Evolutionary conservation across 441 rosid genomes (phyloP).

Genomic region (Breynia disticha): DNA sequence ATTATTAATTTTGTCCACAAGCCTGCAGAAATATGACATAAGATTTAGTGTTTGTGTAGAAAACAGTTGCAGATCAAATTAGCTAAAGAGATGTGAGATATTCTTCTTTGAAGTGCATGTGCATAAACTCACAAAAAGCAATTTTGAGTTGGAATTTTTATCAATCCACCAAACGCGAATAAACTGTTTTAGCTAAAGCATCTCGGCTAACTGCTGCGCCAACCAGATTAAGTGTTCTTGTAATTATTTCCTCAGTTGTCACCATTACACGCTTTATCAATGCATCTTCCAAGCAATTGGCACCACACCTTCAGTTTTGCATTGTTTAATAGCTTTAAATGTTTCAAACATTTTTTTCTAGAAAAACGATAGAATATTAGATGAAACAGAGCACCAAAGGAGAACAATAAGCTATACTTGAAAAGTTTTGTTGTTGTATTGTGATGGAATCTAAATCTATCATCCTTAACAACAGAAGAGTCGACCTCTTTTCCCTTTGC

Average conservation of each 20-base stretch:
- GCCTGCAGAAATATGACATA: slow-evolving; percentile 50
- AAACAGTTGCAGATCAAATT: background rate
- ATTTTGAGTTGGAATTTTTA: slow-evolving; percentile 22
- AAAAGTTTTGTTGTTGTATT: slow-evolving; percentile 77
- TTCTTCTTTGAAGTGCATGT: background rate
- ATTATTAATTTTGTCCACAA: slow-evolving; percentile 82
- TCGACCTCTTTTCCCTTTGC: slow-evolving; percentile 84
- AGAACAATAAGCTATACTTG: slow-evolving; percentile 31
- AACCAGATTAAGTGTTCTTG: slow-evolving; percentile 91
- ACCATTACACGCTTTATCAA: slow-evolving; percentile 98
- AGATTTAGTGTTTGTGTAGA: slow-evolving; percentile 1
- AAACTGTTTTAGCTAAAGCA: slow-evolving; percentile 92
- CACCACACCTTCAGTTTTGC: slow-evolving; percentile 61
- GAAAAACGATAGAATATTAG: slow-evolving; percentile 7
- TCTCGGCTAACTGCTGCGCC: slow-evolving; percentile 89
- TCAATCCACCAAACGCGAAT: slow-evolving; percentile 99
- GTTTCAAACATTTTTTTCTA: slow-evolving; percentile 7
- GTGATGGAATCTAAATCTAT: slow-evolving; percentile 82
- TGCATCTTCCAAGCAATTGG: slow-evolving; percentile 92
- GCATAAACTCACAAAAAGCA: slow-evolving; percentile 6
- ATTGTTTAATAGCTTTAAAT: slow-evolving; percentile 7
- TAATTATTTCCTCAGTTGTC: slow-evolving; percentile 98
- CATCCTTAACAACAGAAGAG: slow-evolving; percentile 93
- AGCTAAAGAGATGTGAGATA: background rate
- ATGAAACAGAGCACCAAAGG: slow-evolving; percentile 7